Conservation (phyloP, 148 eudicot genomes). For the Hydrangea macrophylla region DNA sequence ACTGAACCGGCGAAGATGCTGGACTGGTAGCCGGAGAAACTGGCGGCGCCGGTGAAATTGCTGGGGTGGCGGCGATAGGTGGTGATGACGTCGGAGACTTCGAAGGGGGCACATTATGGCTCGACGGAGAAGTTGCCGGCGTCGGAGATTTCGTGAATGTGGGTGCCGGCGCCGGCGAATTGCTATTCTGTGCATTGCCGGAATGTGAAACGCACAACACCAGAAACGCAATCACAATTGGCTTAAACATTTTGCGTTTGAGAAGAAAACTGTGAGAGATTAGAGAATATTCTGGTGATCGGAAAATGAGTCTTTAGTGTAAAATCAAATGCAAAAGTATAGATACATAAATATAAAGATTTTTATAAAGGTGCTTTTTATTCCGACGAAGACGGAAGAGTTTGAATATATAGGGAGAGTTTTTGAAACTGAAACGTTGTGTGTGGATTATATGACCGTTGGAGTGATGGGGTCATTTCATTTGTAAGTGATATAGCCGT, state of each 20-base stretch:
- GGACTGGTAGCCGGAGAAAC: slow-evolving; percentile 23
- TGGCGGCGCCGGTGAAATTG: slow-evolving; percentile 8
- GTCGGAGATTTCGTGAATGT: neutral
- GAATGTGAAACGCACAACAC: slow-evolving; percentile 16
- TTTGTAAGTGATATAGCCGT: slow-evolving; percentile 14
- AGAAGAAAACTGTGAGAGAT: neutral
- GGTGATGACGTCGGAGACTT: slow-evolving; percentile 27
- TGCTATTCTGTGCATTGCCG: slow-evolving; percentile 13
- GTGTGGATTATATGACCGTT: slow-evolving; percentile 20
- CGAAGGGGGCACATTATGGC: slow-evolving; percentile 26
- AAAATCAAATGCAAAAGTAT: neutral
- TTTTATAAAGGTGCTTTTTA: neutral
- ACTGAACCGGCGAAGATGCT: slow-evolving; percentile 12
- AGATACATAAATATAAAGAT: neutral
- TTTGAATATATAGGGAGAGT: neutral
- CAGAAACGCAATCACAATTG: slow-evolving; percentile 16
- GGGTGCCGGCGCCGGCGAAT: slow-evolving; percentile 28
- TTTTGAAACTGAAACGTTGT: slow-evolving; percentile 18
- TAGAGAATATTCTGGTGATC: neutral
- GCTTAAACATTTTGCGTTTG: slow-evolving; percentile 16
- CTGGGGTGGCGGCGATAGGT: slow-evolving; percentile 9
- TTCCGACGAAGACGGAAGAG: slow-evolving; percentile 2
- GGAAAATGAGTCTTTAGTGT: neutral
- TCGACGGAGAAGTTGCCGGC: slow-evolving; percentile 17
- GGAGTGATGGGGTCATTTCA: neutral